A percentile compares a stretch with the other conserved stretches of the same genome.
Conservation (phyloP, 768 basidiomycete species). For the Austroboletus festivus region DNA sequence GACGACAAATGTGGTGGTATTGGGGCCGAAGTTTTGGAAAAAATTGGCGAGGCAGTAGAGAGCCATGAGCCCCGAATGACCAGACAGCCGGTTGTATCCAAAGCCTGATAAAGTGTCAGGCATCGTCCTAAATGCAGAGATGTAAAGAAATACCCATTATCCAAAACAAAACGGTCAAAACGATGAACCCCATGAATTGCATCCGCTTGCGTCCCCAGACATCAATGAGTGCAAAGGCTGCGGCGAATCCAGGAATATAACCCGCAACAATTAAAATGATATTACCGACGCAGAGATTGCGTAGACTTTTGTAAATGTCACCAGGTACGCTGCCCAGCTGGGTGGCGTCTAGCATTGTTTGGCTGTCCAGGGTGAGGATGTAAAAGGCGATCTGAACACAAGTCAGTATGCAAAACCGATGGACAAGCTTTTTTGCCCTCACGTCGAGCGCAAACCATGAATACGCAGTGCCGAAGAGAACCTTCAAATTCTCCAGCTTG, state of each 20-base stretch:
- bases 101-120: constrained; percentile 44
- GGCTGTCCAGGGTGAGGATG: constrained; percentile 76
- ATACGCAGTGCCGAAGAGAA: constrained; percentile 70
- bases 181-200: constrained; percentile 69
- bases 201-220: constrained; percentile 75
- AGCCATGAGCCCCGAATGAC: constrained; percentile 61
- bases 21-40: constrained; percentile 84
- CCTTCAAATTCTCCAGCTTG: constrained; percentile 70
- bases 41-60: constrained; percentile 79
- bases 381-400: constrained; percentile 70
- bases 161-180: constrained; percentile 61
- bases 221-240: constrained; percentile 59
- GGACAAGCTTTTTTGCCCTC: constrained; percentile 38
- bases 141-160: constrained; percentile 52
- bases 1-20: constrained; percentile 73
- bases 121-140: background rate
- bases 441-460: constrained; percentile 87
- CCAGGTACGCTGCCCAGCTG: constrained; percentile 45
- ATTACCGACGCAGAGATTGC: constrained; percentile 64
- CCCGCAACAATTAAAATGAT: constrained; percentile 69
- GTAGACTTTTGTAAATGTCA: constrained; percentile 51
- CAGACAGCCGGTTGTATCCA: constrained; percentile 49
- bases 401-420: background rate
- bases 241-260: constrained; percentile 71
- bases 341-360: constrained; percentile 65